Evolutionary conservation across 495 filamentous ascomycete genomes (phyloP).

Genomic region (Xylaria curta): DNA sequence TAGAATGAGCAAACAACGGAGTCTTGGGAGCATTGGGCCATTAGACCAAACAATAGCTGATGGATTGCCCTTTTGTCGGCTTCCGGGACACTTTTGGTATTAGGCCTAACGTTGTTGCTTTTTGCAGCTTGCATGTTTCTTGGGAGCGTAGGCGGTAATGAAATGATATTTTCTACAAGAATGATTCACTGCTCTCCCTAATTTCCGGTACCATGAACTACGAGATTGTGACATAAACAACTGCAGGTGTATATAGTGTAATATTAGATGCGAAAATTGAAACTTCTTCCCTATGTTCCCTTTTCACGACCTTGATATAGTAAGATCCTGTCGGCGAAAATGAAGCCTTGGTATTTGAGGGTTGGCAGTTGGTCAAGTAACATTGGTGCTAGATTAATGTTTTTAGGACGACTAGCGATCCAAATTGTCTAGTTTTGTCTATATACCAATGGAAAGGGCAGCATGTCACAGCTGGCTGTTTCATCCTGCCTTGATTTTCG

Average conservation of each 20-base stretch:
- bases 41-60: neutral
- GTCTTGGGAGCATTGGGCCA: neutral
- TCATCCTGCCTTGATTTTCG: neutral
- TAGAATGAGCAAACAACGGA: constrained; percentile 10
- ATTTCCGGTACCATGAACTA: neutral
- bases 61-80: constrained; percentile 9
- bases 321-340: neutral
- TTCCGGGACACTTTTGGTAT: constrained; percentile 1
- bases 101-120: neutral
- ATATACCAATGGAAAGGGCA: neutral
- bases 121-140: constrained; percentile 1
- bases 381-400: neutral
- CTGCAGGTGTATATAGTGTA: constrained; percentile 13
- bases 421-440: neutral
- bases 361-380: neutral
- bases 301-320: neutral
- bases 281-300: too few species aligned
- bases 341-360: neutral
- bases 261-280: neutral
- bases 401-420: neutral
- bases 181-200: neutral
- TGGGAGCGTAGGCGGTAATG: constrained; percentile 17
- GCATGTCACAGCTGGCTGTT: neutral
- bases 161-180: constrained; percentile 15
- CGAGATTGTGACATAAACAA: neutral